Conservation (phyloP, 148 eudicot species). For the Rhododendron simsii region DNA sequence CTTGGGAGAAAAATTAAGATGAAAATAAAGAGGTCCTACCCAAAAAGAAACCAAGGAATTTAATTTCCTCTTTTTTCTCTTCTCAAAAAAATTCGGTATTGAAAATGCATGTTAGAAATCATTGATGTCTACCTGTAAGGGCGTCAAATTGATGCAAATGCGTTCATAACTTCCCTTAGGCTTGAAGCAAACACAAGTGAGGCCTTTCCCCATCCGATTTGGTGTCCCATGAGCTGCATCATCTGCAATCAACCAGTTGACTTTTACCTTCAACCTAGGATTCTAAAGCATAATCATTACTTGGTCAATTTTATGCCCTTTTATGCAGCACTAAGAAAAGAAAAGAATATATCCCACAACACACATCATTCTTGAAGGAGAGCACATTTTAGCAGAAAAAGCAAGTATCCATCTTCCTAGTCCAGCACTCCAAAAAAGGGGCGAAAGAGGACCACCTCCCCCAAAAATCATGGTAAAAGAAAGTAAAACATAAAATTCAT, state of each 20-base stretch:
- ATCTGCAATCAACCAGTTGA: slow-evolving; percentile 39
- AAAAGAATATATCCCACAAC: neutral
- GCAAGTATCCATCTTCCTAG: neutral
- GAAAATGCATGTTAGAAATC: neutral
- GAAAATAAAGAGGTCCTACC: neutral
- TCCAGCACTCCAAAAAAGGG: neutral
- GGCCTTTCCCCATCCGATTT: slow-evolving; percentile 59
- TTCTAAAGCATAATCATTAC: neutral
- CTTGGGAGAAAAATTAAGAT: neutral
- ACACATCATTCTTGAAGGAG: neutral
- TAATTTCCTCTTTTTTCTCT: neutral
- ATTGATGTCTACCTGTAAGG: slow-evolving; percentile 45
- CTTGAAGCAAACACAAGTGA: slow-evolving; percentile 78
- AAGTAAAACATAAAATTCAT: neutral
- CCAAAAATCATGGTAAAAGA: neutral
- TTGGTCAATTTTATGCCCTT: neutral
- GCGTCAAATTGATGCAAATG: slow-evolving; percentile 55
- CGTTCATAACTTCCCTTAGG: slow-evolving; percentile 49
- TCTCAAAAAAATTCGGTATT: neutral
- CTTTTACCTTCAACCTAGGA: slow-evolving; percentile 5
- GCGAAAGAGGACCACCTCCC: neutral
- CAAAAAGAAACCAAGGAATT: neutral
- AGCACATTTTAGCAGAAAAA: neutral
- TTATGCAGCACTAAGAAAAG: neutral
- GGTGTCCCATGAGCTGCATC: slow-evolving; percentile 54